Evolutionary conservation across 108 stramenopile species (phyloP).

Genomic region (Fragilaria radians): DNA sequence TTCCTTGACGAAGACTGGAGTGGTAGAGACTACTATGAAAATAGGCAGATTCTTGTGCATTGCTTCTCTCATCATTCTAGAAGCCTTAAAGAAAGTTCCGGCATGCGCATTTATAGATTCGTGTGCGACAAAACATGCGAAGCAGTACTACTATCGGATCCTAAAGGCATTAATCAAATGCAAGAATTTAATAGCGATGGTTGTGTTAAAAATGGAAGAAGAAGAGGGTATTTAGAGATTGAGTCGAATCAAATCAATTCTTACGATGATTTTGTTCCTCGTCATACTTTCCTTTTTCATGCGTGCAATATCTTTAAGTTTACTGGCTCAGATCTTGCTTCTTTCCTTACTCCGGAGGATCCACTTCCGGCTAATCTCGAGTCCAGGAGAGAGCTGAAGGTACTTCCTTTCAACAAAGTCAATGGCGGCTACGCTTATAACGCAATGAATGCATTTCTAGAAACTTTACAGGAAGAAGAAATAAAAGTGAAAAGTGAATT

Average conservation of each 20-base stretch:
- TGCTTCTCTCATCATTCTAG: not conserved
- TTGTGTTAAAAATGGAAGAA: too few relatives aligned
- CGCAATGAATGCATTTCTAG: too few relatives aligned
- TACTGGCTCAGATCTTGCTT: not conserved
- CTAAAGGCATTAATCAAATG: not conserved
- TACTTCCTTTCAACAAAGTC: not conserved
- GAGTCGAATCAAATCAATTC: too few relatives aligned
- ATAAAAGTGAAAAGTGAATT: too few relatives aligned
- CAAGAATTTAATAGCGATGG: too few relatives aligned
- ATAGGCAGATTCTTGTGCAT: constrained; percentile 28
- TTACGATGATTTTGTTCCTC: not conserved
- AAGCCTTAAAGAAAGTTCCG: not conserved
- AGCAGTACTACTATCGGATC: constrained; percentile 28
- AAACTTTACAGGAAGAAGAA: too few relatives aligned
- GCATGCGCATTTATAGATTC: not conserved
- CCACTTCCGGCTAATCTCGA: not conserved
- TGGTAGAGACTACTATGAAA: constrained; percentile 40
- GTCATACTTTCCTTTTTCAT: not conserved
- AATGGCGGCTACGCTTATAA: too few relatives aligned
- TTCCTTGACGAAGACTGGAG: constrained; percentile 86
- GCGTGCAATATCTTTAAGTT: not conserved
- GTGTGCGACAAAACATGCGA: constrained; percentile 53
- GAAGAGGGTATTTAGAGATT: too few relatives aligned
- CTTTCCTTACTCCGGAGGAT: not conserved
- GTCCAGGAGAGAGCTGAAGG: not conserved